Conservation (phyloP, 495 filamentous ascomycete species). For the Aspergillus sparsus region DNA sequence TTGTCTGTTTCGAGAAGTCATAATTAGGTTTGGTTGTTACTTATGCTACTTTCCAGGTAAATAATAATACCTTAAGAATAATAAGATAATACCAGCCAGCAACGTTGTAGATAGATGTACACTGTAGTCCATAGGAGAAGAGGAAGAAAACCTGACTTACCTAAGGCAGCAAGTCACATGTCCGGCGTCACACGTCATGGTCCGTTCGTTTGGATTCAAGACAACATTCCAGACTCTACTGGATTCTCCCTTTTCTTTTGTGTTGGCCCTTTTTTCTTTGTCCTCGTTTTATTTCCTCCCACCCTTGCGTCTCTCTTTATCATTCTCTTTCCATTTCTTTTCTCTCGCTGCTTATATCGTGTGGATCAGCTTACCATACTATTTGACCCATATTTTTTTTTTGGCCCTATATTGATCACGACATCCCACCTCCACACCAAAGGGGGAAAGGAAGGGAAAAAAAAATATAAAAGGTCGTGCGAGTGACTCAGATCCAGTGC, state of each 20-base stretch:
- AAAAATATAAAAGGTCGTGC: background rate
- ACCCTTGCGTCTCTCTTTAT: background rate
- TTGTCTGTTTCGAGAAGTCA: no score
- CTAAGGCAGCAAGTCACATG: conserved; percentile 14
- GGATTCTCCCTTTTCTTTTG: conserved; percentile 4
- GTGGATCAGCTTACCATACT: background rate
- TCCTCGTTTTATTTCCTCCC: background rate
- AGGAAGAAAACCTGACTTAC: background rate
- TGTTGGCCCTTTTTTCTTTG: conserved; percentile 1
- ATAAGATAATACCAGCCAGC: no score
- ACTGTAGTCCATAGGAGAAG: no score
- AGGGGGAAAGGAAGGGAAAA: background rate
- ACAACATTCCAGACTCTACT: conserved; percentile 18
- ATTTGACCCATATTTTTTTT: background rate
- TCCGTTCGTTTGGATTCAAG: background rate
- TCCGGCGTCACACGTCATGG: conserved; percentile 17
- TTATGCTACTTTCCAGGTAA: no score
- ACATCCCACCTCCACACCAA: background rate
- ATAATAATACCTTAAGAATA: no score
- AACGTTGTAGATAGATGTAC: no score
- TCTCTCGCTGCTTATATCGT: background rate
- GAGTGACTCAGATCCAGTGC: background rate
- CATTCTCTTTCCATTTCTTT: background rate
- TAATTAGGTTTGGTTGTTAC: no score
- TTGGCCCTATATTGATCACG: background rate